Evolutionary conservation across 176 grass and related monocot genomes (phyloP).

Genomic region (Microstegium vimineum): DNA sequence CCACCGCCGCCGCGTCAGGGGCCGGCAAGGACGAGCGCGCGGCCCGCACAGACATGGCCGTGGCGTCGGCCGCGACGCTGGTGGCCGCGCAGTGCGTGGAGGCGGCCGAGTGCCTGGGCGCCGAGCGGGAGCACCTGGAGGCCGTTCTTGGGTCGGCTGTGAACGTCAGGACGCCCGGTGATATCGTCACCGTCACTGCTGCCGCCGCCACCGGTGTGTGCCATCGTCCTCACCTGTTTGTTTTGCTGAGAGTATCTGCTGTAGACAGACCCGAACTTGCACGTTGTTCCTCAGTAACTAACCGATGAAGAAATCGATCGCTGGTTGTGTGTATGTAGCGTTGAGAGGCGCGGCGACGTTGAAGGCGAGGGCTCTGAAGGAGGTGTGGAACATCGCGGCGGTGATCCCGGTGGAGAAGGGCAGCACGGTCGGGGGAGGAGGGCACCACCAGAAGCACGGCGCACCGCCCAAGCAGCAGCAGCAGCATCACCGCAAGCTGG

Average conservation of each 20-base stretch:
- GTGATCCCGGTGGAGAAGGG: conserved; percentile 97
- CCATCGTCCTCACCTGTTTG: too few species aligned
- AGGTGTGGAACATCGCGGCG: conserved; percentile 98
- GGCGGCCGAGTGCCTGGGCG: conserved; percentile 72
- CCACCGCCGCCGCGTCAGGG: conserved; percentile 47
- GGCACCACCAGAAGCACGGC: conserved; percentile 50
- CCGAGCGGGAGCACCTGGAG: conserved; percentile 85
- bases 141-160: conserved; percentile 78
- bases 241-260: too few species aligned
- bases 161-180: conserved; percentile 77
- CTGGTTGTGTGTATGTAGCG: conserved; percentile 53
- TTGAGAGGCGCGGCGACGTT: conserved; percentile 88
- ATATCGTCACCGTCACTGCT: conserved; percentile 81
- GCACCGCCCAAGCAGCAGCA: conserved; percentile 46
- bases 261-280: too few species aligned
- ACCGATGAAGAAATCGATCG: too few species aligned
- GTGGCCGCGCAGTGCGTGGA: conserved; percentile 89
- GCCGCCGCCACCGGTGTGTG: conserved; percentile 88
- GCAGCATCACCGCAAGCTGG: conserved; percentile 51
- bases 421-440: conserved; percentile 18
- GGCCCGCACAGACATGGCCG: conserved; percentile 69
- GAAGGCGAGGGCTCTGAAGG: conserved; percentile 87
- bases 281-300: too few species aligned
- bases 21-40: conserved; percentile 75
- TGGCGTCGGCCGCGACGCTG: conserved; percentile 74